Base-by-base conservation (phyloP, 2,329 filamentous ascomycete species). In the Aspergillus oerlinghausenensis region DNA sequence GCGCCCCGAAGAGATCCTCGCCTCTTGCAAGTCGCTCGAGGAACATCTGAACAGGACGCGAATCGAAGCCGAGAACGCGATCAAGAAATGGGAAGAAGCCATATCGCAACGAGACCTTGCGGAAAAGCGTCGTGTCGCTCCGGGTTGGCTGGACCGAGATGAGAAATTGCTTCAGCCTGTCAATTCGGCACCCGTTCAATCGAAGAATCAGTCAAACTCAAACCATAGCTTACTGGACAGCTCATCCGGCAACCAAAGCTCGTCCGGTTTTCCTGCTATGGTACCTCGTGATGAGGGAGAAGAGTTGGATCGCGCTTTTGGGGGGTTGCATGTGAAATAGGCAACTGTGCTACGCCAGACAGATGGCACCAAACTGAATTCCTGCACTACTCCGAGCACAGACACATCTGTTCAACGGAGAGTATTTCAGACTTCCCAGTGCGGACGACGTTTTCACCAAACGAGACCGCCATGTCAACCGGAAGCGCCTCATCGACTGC, bases 1-100 rank as follows among this genome's bases (percentile, higher is more conserved):
- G 4, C 90, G 96, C 65, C 92, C 94, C 0, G 86, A 92, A 65
- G 88, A 92, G 64, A 96, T 99, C 67, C 82, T 92, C 21, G 82
- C 86, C 14, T 92, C 90, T 25, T 97, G 93, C 76, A 83, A 84
- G 60, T 87, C 88, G 7, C 82, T 99, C 45, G 86, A 89, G 64
- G 82, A 84, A 1, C 90, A 97, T 73, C 80, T 99, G 11, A 77
- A 84, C 26, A 84, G 85, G 63, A 80, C 90, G 62, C 82, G 87
- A 62, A 79, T 81, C 2, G 86, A 90, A 38, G 89, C 89, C 1
- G 82, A 88, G 60, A 60, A 59, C 11, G 84, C 87, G 54, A 79
- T 97, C 54, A 75, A 79, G 52, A 83, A 83, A 21, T 90, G 94
- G 77, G 87, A 94, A 64, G 84, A 87, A 58, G 80, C 75, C 3